These are phyloP conservation scores for Xylaria sp. DNA, from an alignment of 2,329 filamentous ascomycete species.

Conservation along the genomic window DNA sequence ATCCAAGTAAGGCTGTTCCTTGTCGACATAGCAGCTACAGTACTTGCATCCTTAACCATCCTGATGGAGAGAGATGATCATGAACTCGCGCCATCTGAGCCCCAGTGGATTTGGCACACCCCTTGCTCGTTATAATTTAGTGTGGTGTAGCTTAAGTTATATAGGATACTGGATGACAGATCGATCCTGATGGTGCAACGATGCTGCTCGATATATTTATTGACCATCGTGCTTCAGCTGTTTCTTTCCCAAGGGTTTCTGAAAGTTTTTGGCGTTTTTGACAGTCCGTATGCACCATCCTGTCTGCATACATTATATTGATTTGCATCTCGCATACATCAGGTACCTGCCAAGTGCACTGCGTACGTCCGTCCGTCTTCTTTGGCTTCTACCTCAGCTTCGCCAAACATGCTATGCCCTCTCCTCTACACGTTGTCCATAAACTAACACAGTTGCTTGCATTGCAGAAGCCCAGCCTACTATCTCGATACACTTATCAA, in stretches of 20 bases:
- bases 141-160: not conserved
- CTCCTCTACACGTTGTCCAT: not conserved
- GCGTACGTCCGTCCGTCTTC: too few species aligned
- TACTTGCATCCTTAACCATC: slow-evolving; percentile 21
- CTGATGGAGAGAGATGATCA: slow-evolving; percentile 22
- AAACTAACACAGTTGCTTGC: not conserved
- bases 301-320: not conserved
- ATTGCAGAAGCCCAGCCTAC: not conserved
- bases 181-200: slow-evolving; percentile 12
- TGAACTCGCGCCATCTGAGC: slow-evolving; percentile 20
- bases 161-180: slow-evolving; percentile 15
- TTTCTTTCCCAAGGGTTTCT: not conserved
- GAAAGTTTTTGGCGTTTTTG: not conserved
- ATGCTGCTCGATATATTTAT: not conserved
- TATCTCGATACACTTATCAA: not conserved
- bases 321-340: not conserved
- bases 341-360: too few species aligned
- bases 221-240: slow-evolving; percentile 8
- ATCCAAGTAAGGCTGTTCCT: slow-evolving; percentile 5
- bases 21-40: slow-evolving; percentile 10
- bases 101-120: slow-evolving; percentile 14
- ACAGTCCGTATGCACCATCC: not conserved
- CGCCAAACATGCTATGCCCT: not conserved
- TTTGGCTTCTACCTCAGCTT: not conserved
- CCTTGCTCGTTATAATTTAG: slow-evolving; percentile 21